Percentiles rank a stretch among this genome's conserved stretches.
Conservation (phyloP, 2,329 filamentous ascomycete species). For the Chaetomiaceae sp. region DNA sequence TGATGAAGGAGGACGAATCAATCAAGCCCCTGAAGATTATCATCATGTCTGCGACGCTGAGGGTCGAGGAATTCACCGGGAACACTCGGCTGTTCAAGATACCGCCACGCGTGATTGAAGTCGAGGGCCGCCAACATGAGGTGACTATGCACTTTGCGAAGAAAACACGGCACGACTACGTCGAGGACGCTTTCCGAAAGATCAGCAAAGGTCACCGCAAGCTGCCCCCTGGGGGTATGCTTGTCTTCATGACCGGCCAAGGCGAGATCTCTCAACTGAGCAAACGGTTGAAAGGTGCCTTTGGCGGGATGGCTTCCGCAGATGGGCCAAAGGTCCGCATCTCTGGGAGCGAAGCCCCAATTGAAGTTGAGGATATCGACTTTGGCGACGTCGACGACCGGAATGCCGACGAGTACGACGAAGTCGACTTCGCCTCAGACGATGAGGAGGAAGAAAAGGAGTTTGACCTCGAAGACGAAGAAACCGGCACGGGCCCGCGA, state of each 20-base stretch:
- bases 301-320: conserved; percentile 53
- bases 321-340: conserved; percentile 66
- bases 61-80: conserved; percentile 83
- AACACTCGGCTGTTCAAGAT: conserved; percentile 74
- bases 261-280: conserved; percentile 84
- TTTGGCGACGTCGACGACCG: conserved; percentile 67
- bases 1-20: conserved; percentile 65
- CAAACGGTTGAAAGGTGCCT: conserved; percentile 66
- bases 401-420: conserved; percentile 51
- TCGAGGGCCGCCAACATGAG: conserved; percentile 85
- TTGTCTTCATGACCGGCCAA: conserved; percentile 92
- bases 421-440: conserved; percentile 55
- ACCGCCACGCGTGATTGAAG: conserved; percentile 78
- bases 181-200: conserved; percentile 85
- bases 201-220: conserved; percentile 84
- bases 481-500: conserved; percentile 54
- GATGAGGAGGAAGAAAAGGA: conserved; percentile 58
- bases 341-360: conserved; percentile 68
- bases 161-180: conserved; percentile 78
- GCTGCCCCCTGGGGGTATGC: conserved; percentile 81
- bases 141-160: conserved; percentile 87
- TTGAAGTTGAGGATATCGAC: conserved; percentile 84
- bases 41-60: conserved; percentile 95
- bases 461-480: conserved; percentile 62
- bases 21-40: conserved; percentile 82